phyloP scores from a whole-genome alignment of 192 early-diverging fungal genomes.

The Irineochytrium annulatum region DNA sequence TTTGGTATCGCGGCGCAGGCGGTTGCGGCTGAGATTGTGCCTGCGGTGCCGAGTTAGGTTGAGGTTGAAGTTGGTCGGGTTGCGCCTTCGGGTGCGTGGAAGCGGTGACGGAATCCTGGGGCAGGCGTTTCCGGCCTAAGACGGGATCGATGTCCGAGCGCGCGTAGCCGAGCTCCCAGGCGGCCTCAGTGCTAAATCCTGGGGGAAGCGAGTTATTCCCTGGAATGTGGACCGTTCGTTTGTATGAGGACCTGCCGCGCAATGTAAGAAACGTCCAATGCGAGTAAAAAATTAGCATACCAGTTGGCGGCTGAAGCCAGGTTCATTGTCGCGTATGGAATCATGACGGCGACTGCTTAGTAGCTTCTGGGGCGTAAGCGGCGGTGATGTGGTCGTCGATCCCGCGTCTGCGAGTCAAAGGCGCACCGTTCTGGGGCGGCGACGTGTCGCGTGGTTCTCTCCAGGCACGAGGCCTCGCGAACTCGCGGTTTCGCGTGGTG shows the following conservation, averaged over 20 bases:
- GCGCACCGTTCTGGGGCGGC: no score
- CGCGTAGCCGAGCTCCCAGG: constrained; percentile 20
- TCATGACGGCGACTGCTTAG: background rate
- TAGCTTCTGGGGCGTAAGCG: background rate
- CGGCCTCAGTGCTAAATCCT: constrained; percentile 16
- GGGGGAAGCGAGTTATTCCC: constrained; percentile 21
- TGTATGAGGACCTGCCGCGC: constrained; percentile 3
- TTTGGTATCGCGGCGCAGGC: background rate
- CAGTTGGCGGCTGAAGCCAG: background rate
- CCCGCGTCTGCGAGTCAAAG: no score
- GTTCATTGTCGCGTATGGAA: background rate
- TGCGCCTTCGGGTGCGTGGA: background rate
- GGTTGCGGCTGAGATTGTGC: background rate
- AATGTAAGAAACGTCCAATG: no score
- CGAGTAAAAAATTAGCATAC: no score
- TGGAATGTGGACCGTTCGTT: constrained; percentile 22
- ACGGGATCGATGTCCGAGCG: constrained; percentile 2
- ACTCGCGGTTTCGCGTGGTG: no score
- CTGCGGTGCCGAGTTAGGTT: background rate
- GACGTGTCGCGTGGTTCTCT: no score
- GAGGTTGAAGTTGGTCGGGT: background rate
- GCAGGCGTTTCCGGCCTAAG: background rate
- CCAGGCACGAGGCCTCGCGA: no score
- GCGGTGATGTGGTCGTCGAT: no score
- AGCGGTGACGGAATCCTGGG: background rate